phyloP scores from a whole-genome alignment of 2,329 filamentous ascomycete genomes.

The Stagonosporopsis vannaccii region DNA sequence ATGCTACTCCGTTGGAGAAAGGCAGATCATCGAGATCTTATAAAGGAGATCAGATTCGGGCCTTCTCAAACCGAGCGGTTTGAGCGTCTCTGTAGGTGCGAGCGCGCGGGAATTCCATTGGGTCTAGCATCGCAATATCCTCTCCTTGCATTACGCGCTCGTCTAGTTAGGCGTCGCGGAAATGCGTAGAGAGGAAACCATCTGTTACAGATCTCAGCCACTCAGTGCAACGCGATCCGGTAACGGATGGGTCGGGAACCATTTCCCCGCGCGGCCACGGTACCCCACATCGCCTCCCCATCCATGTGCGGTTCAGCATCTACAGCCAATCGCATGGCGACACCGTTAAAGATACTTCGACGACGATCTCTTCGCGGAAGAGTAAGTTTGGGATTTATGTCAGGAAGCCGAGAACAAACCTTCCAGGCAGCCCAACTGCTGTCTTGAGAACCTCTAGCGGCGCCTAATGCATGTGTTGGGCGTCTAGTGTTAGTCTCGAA shows the following conservation, averaged over 20 bases:
- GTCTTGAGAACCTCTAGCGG: conserved; percentile 1
- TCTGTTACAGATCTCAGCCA: not conserved
- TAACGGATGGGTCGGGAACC: not conserved
- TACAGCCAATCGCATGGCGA: not conserved
- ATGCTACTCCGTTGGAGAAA: conserved; percentile 35
- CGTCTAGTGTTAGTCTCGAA: conserved; percentile 15
- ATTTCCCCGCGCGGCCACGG: not conserved
- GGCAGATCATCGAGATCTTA: conserved; percentile 32
- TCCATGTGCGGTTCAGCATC: not conserved
- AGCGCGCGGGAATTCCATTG: conserved; percentile 29
- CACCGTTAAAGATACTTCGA: not conserved
- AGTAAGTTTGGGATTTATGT: not conserved
- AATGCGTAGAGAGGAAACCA: not conserved
- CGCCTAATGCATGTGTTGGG: conserved; percentile 9
- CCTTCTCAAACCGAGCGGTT: not conserved
- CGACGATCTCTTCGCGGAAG: not conserved
- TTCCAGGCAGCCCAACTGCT: conserved; percentile 1
- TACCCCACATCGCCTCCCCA: conserved; percentile 7
- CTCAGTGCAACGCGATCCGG: not conserved
- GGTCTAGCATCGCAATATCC: conserved; percentile 39
- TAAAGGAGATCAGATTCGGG: conserved; percentile 31
- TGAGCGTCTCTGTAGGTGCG: conserved; percentile 26
- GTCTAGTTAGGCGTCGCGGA: conserved; percentile 17
- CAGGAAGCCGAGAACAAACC: conserved; percentile 1
- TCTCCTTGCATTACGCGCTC: conserved; percentile 21